Conservation (phyloP, 2,329 filamentous ascomycete genomes). For the Phyllosticta citrichinensis region DNA sequence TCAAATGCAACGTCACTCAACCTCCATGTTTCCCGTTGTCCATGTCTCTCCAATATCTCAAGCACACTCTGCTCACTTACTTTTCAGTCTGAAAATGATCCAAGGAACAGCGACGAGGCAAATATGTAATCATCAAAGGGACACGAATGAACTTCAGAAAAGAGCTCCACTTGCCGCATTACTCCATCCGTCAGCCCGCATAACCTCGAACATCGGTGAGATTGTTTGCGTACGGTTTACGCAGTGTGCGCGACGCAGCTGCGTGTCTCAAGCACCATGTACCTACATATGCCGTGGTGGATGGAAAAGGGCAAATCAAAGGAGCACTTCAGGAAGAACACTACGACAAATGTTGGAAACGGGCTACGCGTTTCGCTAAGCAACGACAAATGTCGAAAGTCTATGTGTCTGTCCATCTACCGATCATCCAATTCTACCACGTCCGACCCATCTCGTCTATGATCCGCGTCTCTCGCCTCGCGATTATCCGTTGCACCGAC, state of each 20-base stretch:
- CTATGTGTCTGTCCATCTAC: not conserved
- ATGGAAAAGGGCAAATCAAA: not conserved
- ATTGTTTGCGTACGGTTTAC: not conserved
- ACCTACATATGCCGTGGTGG: not conserved
- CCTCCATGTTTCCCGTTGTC: too few relatives aligned
- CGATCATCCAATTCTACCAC: slow-evolving; percentile 4
- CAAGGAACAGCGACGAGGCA: too few relatives aligned
- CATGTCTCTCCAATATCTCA: too few relatives aligned
- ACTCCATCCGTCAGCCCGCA: not conserved
- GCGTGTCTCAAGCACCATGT: not conserved
- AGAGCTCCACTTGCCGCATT: not conserved
- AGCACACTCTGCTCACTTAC: too few relatives aligned
- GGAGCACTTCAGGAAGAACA: not conserved
- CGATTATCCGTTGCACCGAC: not conserved
- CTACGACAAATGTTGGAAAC: not conserved
- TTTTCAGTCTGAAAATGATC: too few relatives aligned
- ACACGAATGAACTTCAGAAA: not conserved
- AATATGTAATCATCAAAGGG: too few relatives aligned
- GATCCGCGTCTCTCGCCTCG: not conserved
- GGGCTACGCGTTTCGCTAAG: not conserved
- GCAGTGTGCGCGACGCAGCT: not conserved
- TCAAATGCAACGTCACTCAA: too few relatives aligned
- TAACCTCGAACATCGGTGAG: not conserved
- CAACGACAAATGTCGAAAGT: not conserved
- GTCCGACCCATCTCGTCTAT: not conserved